Evolutionary conservation across 192 early-diverging fungal species (phyloP).

Genomic region (Kappamyces sp.): DNA sequence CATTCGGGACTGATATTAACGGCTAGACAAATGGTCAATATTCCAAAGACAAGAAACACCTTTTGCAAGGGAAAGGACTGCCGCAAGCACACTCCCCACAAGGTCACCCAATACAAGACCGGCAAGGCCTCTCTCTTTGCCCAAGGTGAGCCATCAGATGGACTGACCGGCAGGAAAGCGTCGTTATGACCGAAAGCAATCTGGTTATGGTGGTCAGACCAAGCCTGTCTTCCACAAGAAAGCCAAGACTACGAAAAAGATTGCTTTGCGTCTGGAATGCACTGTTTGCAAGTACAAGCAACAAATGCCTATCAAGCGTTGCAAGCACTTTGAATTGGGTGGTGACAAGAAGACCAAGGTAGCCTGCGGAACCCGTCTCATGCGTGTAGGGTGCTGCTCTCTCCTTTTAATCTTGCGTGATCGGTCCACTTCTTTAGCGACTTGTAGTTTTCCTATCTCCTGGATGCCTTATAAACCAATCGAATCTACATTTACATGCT

Average conservation of each 20-base stretch:
- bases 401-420: conserved; percentile 60
- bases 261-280: conserved; percentile 98
- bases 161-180: conserved; percentile 43
- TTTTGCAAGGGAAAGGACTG: conserved; percentile 97
- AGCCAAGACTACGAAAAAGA: conserved; percentile 99
- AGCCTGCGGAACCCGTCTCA: conserved; percentile 35
- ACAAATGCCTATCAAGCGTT: conserved; percentile 96
- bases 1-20: no score
- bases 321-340: conserved; percentile 99
- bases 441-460: no score
- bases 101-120: conserved; percentile 99
- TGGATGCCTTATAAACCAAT: no score
- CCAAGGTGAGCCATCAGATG: conserved; percentile 66
- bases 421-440: conserved; percentile 6
- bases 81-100: conserved; percentile 99
- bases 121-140: conserved; percentile 98
- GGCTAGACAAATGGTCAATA: conserved; percentile 94
- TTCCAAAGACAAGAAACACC: conserved; percentile 99
- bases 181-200: conserved; percentile 98
- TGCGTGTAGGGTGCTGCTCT: conserved; percentile 81
- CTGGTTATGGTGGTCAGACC: conserved; percentile 99
- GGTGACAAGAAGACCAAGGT: conserved; percentile 95
- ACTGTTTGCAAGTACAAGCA: conserved; percentile 98
- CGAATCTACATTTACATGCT: background rate
- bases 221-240: conserved; percentile 99